A percentile compares a stretch with the other conserved stretches of the same genome.
Conservation (phyloP, 176 grass and related monocot genomes). For the Cenchrus fungigraminus region DNA sequence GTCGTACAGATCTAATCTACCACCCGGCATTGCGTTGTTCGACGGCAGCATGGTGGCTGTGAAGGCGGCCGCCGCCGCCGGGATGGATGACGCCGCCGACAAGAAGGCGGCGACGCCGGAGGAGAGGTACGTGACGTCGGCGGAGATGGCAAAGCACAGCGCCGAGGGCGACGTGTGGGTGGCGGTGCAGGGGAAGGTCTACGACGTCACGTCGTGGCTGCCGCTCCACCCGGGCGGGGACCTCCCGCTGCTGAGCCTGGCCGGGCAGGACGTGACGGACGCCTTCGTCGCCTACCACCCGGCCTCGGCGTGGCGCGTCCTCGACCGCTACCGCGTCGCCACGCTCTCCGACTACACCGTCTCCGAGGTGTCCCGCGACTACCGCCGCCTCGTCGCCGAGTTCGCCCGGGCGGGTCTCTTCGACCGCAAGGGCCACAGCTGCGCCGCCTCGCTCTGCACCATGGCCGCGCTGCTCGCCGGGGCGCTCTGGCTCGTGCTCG, state of each 20-base stretch:
- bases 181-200: conserved; percentile 67
- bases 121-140: conserved; percentile 41
- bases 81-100: background rate
- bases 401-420: conserved; percentile 65
- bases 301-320: conserved; percentile 50
- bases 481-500: conserved; percentile 25
- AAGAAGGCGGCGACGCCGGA: background rate
- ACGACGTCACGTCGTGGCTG: conserved; percentile 78
- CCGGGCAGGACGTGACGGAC: conserved; percentile 76
- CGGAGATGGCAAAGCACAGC: conserved; percentile 53
- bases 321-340: conserved; percentile 61
- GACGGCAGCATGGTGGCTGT: conserved; percentile 15
- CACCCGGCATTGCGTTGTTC: background rate
- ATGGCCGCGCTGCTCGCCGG: conserved; percentile 44
- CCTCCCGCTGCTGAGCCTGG: conserved; percentile 69
- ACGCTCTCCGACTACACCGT: conserved; percentile 64
- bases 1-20: background rate
- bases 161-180: conserved; percentile 49
- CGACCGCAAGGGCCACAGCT: conserved; percentile 38
- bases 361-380: conserved; percentile 64
- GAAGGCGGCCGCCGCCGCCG: too few relatives aligned
- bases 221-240: conserved; percentile 70
- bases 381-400: conserved; percentile 63
- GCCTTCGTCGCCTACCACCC: conserved; percentile 87
- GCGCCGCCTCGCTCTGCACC: background rate